These are phyloP conservation scores for Strigomonas culicis DNA, from an alignment of 208 protist genomes.

Conservation along the genomic window DNA sequence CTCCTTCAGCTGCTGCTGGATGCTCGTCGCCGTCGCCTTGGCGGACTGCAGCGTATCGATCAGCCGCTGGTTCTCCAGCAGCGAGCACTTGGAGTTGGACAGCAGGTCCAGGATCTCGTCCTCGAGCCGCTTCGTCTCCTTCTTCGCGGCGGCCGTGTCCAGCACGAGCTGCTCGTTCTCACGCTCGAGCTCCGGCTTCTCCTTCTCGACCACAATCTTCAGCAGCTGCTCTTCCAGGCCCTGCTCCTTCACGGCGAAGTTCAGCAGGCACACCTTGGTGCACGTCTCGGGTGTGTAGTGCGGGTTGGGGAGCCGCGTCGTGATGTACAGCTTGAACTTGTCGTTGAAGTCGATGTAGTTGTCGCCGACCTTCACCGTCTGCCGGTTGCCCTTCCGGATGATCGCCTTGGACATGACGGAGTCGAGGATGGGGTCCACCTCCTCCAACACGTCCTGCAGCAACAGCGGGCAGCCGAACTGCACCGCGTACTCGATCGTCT, in stretches of 20 bases:
- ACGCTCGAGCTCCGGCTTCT: slow-evolving; percentile 97
- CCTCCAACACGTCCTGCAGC: slow-evolving; percentile 96
- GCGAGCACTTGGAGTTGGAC: slow-evolving; percentile 86
- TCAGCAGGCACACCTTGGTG: slow-evolving; percentile 96
- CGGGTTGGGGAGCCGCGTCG: slow-evolving; percentile 96
- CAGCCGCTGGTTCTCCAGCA: slow-evolving; percentile 97
- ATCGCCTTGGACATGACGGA: slow-evolving; percentile 94
- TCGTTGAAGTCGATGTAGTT: slow-evolving; percentile 97
- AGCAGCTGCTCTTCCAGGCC: slow-evolving; percentile 98
- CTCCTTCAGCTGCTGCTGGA: slow-evolving; percentile 91
- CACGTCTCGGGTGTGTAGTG: slow-evolving; percentile 98
- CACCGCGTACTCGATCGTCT: slow-evolving; percentile 96
- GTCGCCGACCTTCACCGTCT: slow-evolving; percentile 96
- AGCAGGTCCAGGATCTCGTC: slow-evolving; percentile 97
- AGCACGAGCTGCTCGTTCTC: slow-evolving; percentile 97
- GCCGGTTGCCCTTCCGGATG: slow-evolving; percentile 89
- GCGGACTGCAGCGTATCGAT: slow-evolving; percentile 97
- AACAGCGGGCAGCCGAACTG: slow-evolving; percentile 96
- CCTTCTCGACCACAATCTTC: slow-evolving; percentile 96
- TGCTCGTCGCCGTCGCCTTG: slow-evolving; percentile 95
- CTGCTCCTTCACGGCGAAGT: slow-evolving; percentile 98
- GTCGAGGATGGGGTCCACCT: slow-evolving; percentile 97
- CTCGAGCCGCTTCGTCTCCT: slow-evolving; percentile 96
- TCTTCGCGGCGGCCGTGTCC: slow-evolving; percentile 91
- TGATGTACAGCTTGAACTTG: slow-evolving; percentile 98